These are phyloP conservation scores for Pseudogymnoascus verrucosus DNA, from an alignment of 2,329 filamentous ascomycete genomes.

Conservation along the genomic window DNA sequence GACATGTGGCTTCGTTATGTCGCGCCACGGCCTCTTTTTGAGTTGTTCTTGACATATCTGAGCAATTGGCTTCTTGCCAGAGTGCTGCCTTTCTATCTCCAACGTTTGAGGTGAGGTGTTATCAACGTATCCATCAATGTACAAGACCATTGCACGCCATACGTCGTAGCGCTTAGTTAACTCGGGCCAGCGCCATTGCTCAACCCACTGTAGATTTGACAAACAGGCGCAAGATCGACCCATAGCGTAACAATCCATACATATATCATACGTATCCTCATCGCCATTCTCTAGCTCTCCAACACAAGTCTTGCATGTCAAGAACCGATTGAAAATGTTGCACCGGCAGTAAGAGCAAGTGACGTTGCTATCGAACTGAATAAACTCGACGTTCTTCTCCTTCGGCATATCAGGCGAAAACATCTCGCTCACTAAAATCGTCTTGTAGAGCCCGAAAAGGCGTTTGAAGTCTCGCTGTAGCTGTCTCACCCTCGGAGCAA, in stretches of 20 bases:
- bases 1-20: conserved; percentile 46
- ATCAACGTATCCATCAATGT: conserved; percentile 60
- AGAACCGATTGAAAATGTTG: conserved; percentile 94
- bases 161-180: conserved; percentile 69
- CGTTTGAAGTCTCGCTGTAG: conserved; percentile 76
- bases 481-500: conserved; percentile 50
- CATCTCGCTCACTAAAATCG: conserved; percentile 76
- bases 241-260: conserved; percentile 98
- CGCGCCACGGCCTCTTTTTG: conserved; percentile 68
- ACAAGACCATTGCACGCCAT: conserved; percentile 74
- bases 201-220: conserved; percentile 79
- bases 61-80: conserved; percentile 71
- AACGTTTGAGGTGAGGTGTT: conserved; percentile 62
- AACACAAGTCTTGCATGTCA: conserved; percentile 83
- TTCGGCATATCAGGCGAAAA: conserved; percentile 57
- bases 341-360: conserved; percentile 93
- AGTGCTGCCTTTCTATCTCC: conserved; percentile 56
- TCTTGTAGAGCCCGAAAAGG: conserved; percentile 69
- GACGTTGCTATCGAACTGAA: conserved; percentile 82
- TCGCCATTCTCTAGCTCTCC: conserved; percentile 55
- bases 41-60: conserved; percentile 93
- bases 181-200: conserved; percentile 83
- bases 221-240: conserved; percentile 86
- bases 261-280: conserved; percentile 87
- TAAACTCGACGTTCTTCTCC: conserved; percentile 63